Evolutionary conservation across 352 stramenopile species (phyloP), one percentile per base, ranked within the genome.

Genomic region (Phytophthora sp.): DNA sequence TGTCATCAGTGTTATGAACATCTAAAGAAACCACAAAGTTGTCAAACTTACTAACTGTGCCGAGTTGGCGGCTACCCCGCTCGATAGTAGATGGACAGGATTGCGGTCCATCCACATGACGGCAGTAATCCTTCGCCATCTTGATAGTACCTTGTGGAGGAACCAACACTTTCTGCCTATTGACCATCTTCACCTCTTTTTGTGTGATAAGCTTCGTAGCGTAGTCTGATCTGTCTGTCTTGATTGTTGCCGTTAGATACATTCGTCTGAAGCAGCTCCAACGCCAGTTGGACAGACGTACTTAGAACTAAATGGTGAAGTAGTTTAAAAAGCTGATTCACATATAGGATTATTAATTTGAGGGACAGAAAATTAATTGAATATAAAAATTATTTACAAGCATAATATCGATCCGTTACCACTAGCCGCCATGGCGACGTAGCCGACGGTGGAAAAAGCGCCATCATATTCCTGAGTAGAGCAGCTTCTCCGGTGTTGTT

Each of bases 61-160:
- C 27, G 4, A 15, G 11, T 15, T 24, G 3, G 10, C 35, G 17
- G n/a, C 44, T 57, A 2, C 45, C 45, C 44, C 44, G 12, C 17
- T 52, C 0, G 44, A 45, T 4, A 58, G 23, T 15, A 57, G 38
- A 21, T 57, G 55, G 5, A 64, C 55, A 1, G 45, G 26, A 9
- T 52, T 57, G 1, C 27, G 55, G 31, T 64, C 55, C 55, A 64
- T 58, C 45, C 35, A 57, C 44, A 64, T 57, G 2, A 17, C 34
- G 0, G 37, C 37, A 0, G 45, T 62, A 9, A 54, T 31, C 42
- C 6, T 62, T 1, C 0, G 53, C 23, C 4, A 61, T 13, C 24
- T 43, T 51, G 27, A 34, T 61, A 10, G 53, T 53, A 7, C 53
- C 53, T n/a, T 61, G 21, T 1, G 41, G 41, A 2, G 41, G 53